Conservation (phyloP, 2,329 filamentous ascomycete genomes). For the Colletotrichum lini region DNA sequence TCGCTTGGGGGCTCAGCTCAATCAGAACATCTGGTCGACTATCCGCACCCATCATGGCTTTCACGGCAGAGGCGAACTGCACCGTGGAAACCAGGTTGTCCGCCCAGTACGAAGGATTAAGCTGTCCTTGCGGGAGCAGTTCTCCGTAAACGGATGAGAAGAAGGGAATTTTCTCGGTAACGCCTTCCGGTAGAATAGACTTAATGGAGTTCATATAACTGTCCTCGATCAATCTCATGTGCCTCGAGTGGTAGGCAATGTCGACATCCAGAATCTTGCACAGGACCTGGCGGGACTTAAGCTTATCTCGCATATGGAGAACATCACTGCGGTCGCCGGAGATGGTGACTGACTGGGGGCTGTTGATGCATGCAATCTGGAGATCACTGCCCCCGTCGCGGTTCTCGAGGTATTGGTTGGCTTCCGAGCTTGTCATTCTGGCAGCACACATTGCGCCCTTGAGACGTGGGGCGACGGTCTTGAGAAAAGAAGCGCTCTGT, state of each 20-base stretch:
- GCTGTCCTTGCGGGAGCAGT: neutral
- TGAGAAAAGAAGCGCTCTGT: slow-evolving; percentile 50
- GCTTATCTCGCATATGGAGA: slow-evolving; percentile 49
- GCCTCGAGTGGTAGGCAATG: slow-evolving; percentile 61
- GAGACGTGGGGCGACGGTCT: slow-evolving; percentile 46
- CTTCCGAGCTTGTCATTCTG: slow-evolving; percentile 50
- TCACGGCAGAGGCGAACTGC: slow-evolving; percentile 58
- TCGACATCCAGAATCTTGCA: slow-evolving; percentile 54
- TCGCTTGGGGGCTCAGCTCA: slow-evolving; percentile 58
- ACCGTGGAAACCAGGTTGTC: slow-evolving; percentile 62
- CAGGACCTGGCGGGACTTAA: slow-evolving; percentile 52
- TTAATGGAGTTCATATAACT: slow-evolving; percentile 53
- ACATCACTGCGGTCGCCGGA: slow-evolving; percentile 56
- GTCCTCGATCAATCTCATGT: slow-evolving; percentile 57
- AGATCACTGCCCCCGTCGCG: slow-evolving; percentile 43
- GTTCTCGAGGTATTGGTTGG: slow-evolving; percentile 48
- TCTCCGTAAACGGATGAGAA: slow-evolving; percentile 59
- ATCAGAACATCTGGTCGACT: slow-evolving; percentile 54
- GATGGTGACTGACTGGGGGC: slow-evolving; percentile 59
- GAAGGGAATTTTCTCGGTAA: slow-evolving; percentile 48
- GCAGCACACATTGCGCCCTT: slow-evolving; percentile 60
- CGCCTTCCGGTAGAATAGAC: slow-evolving; percentile 41
- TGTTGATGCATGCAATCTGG: slow-evolving; percentile 62
- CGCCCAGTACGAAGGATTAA: slow-evolving; percentile 59
- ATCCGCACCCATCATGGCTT: slow-evolving; percentile 50